Conservation (phyloP, 2,329 filamentous ascomycete species). For the Penicillium sp. region DNA sequence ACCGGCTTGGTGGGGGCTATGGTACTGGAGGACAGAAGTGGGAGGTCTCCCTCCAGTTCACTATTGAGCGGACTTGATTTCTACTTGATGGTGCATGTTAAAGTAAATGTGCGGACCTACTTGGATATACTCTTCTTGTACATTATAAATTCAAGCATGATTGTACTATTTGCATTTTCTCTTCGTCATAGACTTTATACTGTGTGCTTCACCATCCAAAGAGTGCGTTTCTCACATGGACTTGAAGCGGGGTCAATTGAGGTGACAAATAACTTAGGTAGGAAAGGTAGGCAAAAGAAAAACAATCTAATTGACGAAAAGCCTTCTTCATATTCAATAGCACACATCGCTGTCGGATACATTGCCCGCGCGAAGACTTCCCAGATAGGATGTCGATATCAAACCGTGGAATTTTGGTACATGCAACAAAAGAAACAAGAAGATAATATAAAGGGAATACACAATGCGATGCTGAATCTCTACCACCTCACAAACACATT, state of each 20-base stretch:
- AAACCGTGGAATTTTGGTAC: constrained; percentile 36
- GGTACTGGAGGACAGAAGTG: constrained; percentile 76
- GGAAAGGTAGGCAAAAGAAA: neutral
- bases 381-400: constrained; percentile 23
- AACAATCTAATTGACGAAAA: constrained; percentile 1
- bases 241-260: neutral
- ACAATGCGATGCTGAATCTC: constrained; percentile 20
- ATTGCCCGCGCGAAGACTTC: constrained; percentile 12
- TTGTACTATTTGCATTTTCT: neutral
- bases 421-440: constrained; percentile 24
- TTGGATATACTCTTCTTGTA: constrained; percentile 10
- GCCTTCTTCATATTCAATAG: constrained; percentile 17
- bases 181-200: neutral
- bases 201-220: neutral
- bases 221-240: neutral
- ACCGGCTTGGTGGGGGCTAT: constrained; percentile 83
- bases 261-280: neutral
- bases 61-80: constrained; percentile 44
- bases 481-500: constrained; percentile 10
- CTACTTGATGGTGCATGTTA: neutral
- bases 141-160: constrained; percentile 1
- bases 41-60: constrained; percentile 89
- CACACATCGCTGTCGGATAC: constrained; percentile 14
- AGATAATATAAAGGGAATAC: constrained; percentile 18
- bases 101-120: neutral